Evolutionary conservation across 2,329 filamentous ascomycete species (phyloP).

Genomic region (Periconia sp.): DNA sequence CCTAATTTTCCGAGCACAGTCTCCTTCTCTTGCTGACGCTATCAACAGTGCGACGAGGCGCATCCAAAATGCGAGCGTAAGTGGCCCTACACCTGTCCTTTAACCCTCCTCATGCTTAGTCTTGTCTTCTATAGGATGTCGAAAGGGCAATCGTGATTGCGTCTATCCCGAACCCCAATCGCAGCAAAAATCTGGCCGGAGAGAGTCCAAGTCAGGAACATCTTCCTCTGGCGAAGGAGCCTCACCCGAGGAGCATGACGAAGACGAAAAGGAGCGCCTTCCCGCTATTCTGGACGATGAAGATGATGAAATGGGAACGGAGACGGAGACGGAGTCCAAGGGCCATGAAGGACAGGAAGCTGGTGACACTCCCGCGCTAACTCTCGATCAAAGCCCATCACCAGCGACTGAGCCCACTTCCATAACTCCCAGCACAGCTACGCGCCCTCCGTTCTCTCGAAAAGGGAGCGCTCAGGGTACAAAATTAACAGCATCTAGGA

Average conservation of each 20-base stretch:
- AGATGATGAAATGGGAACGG: slow-evolving; percentile 50
- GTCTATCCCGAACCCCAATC: slow-evolving; percentile 78
- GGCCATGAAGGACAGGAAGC: slow-evolving; percentile 39
- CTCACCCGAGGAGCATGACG: slow-evolving; percentile 59
- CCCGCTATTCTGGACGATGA: slow-evolving; percentile 54
- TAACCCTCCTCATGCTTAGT: slow-evolving; percentile 18
- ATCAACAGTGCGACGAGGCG: slow-evolving; percentile 80
- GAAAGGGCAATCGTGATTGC: slow-evolving; percentile 90
- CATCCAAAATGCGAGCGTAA: slow-evolving; percentile 82
- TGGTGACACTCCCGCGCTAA: slow-evolving; percentile 47
- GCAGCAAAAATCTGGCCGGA: slow-evolving; percentile 56
- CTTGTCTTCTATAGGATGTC: slow-evolving; percentile 68
- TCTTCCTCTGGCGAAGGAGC: slow-evolving; percentile 54
- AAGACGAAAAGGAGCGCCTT: slow-evolving; percentile 48
- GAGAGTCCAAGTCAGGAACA: slow-evolving; percentile 50
- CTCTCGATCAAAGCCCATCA: slow-evolving; percentile 56
- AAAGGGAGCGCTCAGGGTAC: slow-evolving; percentile 37
- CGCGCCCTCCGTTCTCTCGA: slow-evolving; percentile 40
- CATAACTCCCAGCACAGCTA: slow-evolving; percentile 25
- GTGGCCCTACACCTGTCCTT: slow-evolving; percentile 32
- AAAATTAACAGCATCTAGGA: slow-evolving; percentile 18
- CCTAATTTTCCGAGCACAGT: background rate
- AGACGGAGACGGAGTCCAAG: slow-evolving; percentile 31
- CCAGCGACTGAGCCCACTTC: slow-evolving; percentile 58
- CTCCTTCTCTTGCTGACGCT: slow-evolving; percentile 16